Conservation (phyloP, 768 basidiomycete species). For the Auricularia auricula-judae region DNA sequence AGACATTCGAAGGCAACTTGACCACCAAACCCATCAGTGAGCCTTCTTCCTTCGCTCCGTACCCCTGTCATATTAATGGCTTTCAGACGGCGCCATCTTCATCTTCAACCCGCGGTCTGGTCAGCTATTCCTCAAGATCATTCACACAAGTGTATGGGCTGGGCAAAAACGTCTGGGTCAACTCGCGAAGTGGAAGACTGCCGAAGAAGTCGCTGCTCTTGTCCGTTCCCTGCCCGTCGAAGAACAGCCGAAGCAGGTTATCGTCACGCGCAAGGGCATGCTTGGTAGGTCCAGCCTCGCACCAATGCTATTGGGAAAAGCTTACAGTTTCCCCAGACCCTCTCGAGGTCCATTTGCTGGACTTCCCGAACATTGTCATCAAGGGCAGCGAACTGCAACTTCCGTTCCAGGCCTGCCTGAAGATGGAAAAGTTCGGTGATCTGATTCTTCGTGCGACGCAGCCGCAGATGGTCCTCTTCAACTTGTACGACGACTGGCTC, state of each 20-base stretch:
- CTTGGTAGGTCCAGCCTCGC: slow-evolving; percentile 44
- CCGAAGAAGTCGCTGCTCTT: slow-evolving; percentile 97
- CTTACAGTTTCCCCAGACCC: slow-evolving; percentile 36
- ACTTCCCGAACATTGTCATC: slow-evolving; percentile 99
- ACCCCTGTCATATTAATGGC: slow-evolving; percentile 3
- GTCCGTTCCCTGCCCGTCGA: slow-evolving; percentile 98
- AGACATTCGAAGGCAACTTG: slow-evolving; percentile 99
- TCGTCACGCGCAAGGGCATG: slow-evolving; percentile 99
- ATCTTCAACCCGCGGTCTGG: slow-evolving; percentile 99
- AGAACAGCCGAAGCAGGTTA: slow-evolving; percentile 99
- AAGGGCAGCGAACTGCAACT: slow-evolving; percentile 96
- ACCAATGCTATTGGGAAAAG: neutral
- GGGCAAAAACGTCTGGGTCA: slow-evolving; percentile 99
- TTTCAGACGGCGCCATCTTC: slow-evolving; percentile 83
- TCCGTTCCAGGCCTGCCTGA: slow-evolving; percentile 99
- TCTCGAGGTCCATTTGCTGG: slow-evolving; percentile 94
- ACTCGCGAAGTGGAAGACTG: slow-evolving; percentile 99
- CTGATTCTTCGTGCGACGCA: slow-evolving; percentile 93
- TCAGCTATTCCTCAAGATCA: slow-evolving; percentile 96
- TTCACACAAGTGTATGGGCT: slow-evolving; percentile 99
- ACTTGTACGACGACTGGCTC: slow-evolving; percentile 97
- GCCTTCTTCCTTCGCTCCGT: slow-evolving; percentile 1
- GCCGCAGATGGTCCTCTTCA: slow-evolving; percentile 98
- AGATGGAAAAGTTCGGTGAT: slow-evolving; percentile 99
- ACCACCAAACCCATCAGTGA: slow-evolving; percentile 96